A percentile compares a stretch with the other conserved stretches of the same genome.
These are phyloP conservation scores for Fusarium circinatum DNA, from an alignment of 2,329 filamentous ascomycete genomes.

Conservation along the genomic window DNA sequence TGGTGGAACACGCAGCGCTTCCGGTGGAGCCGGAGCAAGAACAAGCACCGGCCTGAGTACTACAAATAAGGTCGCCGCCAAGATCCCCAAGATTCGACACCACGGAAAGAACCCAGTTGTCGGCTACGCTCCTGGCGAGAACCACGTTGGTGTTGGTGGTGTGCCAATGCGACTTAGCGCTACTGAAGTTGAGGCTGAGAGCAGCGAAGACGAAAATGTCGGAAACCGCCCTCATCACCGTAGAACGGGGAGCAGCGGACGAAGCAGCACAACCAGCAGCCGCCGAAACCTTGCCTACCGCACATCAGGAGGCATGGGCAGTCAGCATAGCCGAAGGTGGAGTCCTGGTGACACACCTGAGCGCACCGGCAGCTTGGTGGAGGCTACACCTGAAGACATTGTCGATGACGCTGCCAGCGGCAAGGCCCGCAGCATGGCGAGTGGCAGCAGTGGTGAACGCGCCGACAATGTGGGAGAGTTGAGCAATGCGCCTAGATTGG, in stretches of 20 bases:
- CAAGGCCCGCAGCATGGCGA: constrained; percentile 61
- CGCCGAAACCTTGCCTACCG: constrained; percentile 62
- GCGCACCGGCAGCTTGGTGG: constrained; percentile 62
- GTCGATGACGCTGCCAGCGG: constrained; percentile 58
- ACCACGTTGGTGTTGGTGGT: constrained; percentile 78
- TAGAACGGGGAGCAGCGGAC: constrained; percentile 78
- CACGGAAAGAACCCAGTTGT: constrained; percentile 83
- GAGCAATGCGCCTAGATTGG: constrained; percentile 59
- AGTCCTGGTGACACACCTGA: constrained; percentile 68
- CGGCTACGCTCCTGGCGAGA: constrained; percentile 80
- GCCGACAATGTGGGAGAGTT: constrained; percentile 70
- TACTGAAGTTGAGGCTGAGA: constrained; percentile 92
- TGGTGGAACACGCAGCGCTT: constrained; percentile 62
- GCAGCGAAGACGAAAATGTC: constrained; percentile 78
- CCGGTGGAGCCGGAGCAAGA: constrained; percentile 53
- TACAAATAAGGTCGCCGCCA: constrained; percentile 76
- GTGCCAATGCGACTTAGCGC: constrained; percentile 93
- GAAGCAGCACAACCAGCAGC: constrained; percentile 72
- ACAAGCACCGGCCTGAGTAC: constrained; percentile 71
- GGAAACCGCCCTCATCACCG: constrained; percentile 69
- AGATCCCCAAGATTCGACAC: constrained; percentile 92
- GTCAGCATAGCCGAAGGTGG: constrained; percentile 56
- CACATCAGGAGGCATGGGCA: constrained; percentile 58
- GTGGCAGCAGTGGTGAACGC: constrained; percentile 68
- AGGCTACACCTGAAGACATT: constrained; percentile 50